Evolutionary conservation across 202 grass and related monocot species (phyloP), one percentile per base, ranked within the genome.

Genomic region (Setaria italica): DNA sequence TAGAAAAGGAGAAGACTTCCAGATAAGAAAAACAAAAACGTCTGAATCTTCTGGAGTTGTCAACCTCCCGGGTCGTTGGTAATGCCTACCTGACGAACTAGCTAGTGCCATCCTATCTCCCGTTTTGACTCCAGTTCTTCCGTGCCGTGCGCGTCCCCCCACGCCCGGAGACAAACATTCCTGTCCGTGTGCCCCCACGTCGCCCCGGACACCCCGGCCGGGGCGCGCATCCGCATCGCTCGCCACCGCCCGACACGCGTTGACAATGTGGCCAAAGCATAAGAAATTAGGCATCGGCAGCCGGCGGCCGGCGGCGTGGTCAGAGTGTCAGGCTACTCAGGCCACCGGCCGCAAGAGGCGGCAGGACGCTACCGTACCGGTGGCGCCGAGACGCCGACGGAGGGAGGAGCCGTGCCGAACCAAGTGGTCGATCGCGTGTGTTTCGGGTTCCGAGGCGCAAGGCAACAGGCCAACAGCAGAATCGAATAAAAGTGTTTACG

Each of bases 121-220:
- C 84, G 7, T 55, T 62, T 84, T 90, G 84, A 84, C 68, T 79
- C 72, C 39, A 35, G n/a, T 62, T 30, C 20, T 46, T 1, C 47
- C 62, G 62, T 71, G 79, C 57, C n/a, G 63, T 32, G 33, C 56
- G 16, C 20, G 17, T 2, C 21, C 20, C 30, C 14, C 51, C 43
- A 50, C 79, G 76, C 20, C 67, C 16, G 15, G 14, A 11, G 78
- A 90, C 78, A 68, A 74, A 19, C 1, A 66, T 49, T 67, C 64
- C 34, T 6, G 5, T 5, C 39, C 39, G 78, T 55, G 20, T 25
- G 71, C 45, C 33, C 47, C 46, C 54, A 34, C 75, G 6, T 3
- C 62, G 54, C 4, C 39, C 37, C 70, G 70, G 70, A 50, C 70
- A 72, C 46, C 67, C 69, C 68, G 66, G 33, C 34, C 5, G 7